Percentiles rank a stretch among this genome's conserved stretches.
These are phyloP conservation scores for Neurospora sp. DNA, from an alignment of 495 filamentous ascomycete species.

Conservation along the genomic window DNA sequence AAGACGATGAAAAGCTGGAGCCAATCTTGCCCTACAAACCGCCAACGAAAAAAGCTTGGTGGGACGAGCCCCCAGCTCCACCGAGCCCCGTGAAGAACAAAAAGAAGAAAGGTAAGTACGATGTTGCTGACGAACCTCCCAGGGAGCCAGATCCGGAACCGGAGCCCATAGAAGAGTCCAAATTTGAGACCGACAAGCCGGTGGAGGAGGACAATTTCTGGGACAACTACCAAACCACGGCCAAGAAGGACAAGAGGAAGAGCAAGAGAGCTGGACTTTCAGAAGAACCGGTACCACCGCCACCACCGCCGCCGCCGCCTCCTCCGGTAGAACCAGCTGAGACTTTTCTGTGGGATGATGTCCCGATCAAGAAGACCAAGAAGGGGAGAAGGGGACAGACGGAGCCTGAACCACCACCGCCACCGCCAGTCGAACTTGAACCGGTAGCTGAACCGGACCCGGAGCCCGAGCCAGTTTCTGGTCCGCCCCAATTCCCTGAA, in stretches of 20 bases:
- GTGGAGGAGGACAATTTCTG: slow-evolving; percentile 15
- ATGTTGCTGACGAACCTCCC: slow-evolving; percentile 3
- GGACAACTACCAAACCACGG: neutral
- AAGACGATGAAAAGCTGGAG: neutral
- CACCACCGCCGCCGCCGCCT: neutral
- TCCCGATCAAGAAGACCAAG: slow-evolving; percentile 1
- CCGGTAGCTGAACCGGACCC: slow-evolving; percentile 15
- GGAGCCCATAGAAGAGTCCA: slow-evolving; percentile 12
- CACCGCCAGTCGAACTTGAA: slow-evolving; percentile 13
- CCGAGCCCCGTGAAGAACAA: slow-evolving; percentile 9
- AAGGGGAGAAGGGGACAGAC: slow-evolving; percentile 16
- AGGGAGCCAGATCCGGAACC: slow-evolving; percentile 12
- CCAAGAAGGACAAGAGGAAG: slow-evolving; percentile 8
- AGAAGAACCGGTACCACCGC: neutral
- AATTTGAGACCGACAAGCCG: slow-evolving; percentile 16
- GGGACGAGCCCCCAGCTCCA: neutral
- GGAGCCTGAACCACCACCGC: slow-evolving; percentile 5
- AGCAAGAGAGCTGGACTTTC: slow-evolving; percentile 1
- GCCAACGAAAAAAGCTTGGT: neutral
- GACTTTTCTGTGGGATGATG: neutral
- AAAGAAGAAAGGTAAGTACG: slow-evolving; percentile 17
- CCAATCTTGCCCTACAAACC: slow-evolving; percentile 1
- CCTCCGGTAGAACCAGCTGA: neutral
- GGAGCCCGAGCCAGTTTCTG: slow-evolving; percentile 10
- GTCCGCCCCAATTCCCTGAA: neutral